phyloP scores from a whole-genome alignment of 805 yeast species.

The Candida chilensis region DNA sequence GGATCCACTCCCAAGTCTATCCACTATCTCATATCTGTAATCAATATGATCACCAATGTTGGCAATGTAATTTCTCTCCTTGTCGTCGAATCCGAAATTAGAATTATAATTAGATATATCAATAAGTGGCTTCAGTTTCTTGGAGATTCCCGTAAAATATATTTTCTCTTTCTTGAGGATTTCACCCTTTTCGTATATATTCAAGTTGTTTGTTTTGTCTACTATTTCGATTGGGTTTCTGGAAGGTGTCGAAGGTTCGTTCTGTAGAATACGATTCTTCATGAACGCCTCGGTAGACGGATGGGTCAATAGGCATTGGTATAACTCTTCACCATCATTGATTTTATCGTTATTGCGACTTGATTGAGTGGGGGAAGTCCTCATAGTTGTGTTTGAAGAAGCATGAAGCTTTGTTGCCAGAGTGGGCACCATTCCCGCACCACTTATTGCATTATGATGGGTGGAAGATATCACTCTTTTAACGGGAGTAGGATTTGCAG shows the following conservation, averaged over 20 bases:
- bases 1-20: slow-evolving; percentile 65
- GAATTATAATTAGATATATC: slow-evolving; percentile 26
- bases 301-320: slow-evolving; percentile 2
- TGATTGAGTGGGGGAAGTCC: no score
- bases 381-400: no score
- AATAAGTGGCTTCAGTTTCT: slow-evolving; percentile 11
- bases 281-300: neutral
- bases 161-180: slow-evolving; percentile 37
- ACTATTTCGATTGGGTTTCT: neutral
- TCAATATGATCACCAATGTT: slow-evolving; percentile 62
- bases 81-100: slow-evolving; percentile 71
- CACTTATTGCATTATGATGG: no score
- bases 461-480: no score
- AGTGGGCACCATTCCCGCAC: no score
- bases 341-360: no score
- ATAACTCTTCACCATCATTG: slow-evolving; percentile 3
- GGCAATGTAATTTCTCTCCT: slow-evolving; percentile 49
- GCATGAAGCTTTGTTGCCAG: no score
- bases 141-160: slow-evolving; percentile 37
- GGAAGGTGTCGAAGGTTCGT: neutral
- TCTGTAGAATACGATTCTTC: neutral
- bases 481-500: no score
- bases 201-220: slow-evolving; percentile 15
- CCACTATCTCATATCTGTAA: slow-evolving; percentile 58
- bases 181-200: slow-evolving; percentile 55